Conservation (phyloP, 208 protist species). For the Leishmania lainsoni region DNA sequence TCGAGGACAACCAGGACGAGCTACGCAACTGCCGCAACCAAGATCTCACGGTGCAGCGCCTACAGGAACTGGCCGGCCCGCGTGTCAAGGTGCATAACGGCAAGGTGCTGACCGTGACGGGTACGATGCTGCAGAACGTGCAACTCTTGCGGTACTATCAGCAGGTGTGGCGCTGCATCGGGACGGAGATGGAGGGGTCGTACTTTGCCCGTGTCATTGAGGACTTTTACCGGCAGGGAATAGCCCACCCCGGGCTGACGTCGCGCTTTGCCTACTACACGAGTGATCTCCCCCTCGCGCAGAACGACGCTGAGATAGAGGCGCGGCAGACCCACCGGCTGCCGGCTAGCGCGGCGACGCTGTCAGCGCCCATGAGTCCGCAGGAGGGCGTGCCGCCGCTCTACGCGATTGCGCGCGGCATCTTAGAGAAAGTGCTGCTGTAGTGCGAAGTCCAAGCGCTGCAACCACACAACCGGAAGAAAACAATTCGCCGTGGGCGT, state of each 20-base stretch:
- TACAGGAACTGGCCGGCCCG: conserved; percentile 62
- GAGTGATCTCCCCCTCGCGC: conserved; percentile 79
- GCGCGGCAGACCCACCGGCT: conserved; percentile 20
- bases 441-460: neutral
- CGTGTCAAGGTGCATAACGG: conserved; percentile 62
- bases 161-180: conserved; percentile 80
- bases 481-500: neutral
- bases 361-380: conserved; percentile 78
- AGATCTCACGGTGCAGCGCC: conserved; percentile 54
- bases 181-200: conserved; percentile 89
- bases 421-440: conserved; percentile 72
- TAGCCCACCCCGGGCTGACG: conserved; percentile 55
- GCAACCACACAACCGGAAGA: neutral
- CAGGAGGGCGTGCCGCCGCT: conserved; percentile 84
- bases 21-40: conserved; percentile 84
- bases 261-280: conserved; percentile 91
- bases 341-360: conserved; percentile 23
- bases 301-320: conserved; percentile 57
- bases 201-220: conserved; percentile 89
- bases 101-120: conserved; percentile 83
- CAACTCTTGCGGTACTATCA: conserved; percentile 82
- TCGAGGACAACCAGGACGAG: conserved; percentile 86
- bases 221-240: conserved; percentile 80
- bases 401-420: conserved; percentile 85
- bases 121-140: conserved; percentile 89